Base-by-base conservation (phyloP, 148 eudicot species). In the Nepenthes mirabilis region DNA sequence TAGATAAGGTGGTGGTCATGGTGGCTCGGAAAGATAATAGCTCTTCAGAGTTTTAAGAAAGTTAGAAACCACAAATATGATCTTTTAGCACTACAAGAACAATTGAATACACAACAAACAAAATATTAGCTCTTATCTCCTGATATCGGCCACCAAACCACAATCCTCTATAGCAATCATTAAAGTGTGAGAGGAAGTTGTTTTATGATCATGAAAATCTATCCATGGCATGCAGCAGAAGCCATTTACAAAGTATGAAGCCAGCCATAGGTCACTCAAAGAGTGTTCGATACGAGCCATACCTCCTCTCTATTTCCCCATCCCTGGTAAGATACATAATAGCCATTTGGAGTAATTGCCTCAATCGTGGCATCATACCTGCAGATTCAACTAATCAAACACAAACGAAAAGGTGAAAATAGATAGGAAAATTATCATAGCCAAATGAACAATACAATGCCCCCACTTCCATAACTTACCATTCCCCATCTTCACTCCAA, bases 251-350 rank as follows among this genome's bases (percentile, higher is more conserved):
- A 50, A 11, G 11, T 2, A 50, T 4, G 34, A 54, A 37, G 51
- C 14, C 50, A 51, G 52, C 14, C 11, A 8, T 5, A 33, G 36
- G 37, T 37, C 50, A 52, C n/a, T 37, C 52, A 37, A 52, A 37
- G 33, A 54, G 43, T 36, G 49, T 33, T 7, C 37, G 40, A 37
- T 23, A 49, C 51, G 47, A 69, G 61, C 32, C 36, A 63, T 78
- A 93, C 99, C 96, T 88, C 99, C 76, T 93, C 99, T 73, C 71
- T 77, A 57, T 93, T 93, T 53, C 99, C 99, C 99, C 99, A 93
- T 68, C 70, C 96, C 60, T 68, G 77, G 66, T 86, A 93, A 68
- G 62, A 35, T 52, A 93, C 91, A 62, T 53, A 65, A 59, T 93
- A 93, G 45, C 96, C 99, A 75, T 74, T 88, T 50, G 83, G 74